Evolutionary conservation across 2,329 filamentous ascomycete genomes (phyloP).

Genomic region (Exophiala sideris): DNA sequence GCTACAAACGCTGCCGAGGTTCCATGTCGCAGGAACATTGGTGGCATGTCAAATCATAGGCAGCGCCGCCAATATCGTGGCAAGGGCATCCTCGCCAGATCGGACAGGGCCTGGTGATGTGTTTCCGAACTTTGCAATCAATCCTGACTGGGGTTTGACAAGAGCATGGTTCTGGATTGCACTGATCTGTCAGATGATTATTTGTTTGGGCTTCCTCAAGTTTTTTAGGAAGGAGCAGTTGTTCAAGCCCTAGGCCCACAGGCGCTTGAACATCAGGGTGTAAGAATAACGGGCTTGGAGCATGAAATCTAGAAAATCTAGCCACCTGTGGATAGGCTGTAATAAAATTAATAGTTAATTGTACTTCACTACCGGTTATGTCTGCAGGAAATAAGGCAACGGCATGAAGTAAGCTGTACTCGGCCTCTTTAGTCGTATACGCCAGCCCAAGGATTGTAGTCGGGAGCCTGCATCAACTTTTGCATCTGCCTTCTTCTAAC

Average conservation of each 20-base stretch:
- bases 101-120: slow-evolving; percentile 57
- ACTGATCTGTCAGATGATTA: slow-evolving; percentile 54
- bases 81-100: slow-evolving; percentile 59
- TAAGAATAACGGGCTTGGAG: no score
- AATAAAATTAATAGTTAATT: no score
- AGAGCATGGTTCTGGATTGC: slow-evolving; percentile 60
- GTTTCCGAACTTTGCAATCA: slow-evolving; percentile 43
- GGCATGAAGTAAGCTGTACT: no score
- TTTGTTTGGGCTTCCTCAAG: slow-evolving; percentile 57
- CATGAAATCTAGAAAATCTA: no score
- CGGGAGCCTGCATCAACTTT: slow-evolving; percentile 36
- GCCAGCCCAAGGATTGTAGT: slow-evolving; percentile 47
- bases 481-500: slow-evolving; percentile 44
- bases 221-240: slow-evolving; percentile 47
- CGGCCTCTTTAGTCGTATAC: background rate
- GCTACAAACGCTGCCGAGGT: slow-evolving; percentile 60
- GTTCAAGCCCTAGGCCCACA: slow-evolving; percentile 36
- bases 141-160: background rate
- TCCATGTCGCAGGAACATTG: slow-evolving; percentile 62
- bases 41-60: slow-evolving; percentile 61
- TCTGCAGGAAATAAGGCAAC: no score
- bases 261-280: no score
- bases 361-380: no score
- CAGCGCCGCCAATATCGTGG: slow-evolving; percentile 59
- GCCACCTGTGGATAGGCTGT: no score